Evolutionary conservation across 2,329 filamentous ascomycete genomes (phyloP).

Genomic region (Sporothrix luriei): DNA sequence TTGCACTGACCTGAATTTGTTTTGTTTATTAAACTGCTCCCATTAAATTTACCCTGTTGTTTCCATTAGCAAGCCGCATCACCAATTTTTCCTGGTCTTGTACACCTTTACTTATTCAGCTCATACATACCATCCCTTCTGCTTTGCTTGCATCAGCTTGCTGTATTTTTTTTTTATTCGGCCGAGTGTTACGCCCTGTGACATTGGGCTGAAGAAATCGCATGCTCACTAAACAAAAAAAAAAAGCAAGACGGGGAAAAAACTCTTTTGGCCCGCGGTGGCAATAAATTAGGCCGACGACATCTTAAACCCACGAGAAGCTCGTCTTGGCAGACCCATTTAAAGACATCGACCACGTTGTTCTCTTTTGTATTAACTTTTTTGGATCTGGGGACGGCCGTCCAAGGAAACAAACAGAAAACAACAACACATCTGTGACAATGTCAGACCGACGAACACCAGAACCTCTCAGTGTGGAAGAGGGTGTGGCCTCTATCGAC

Average conservation of each 20-base stretch:
- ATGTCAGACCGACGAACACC: conserved; percentile 24
- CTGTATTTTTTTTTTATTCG: neutral
- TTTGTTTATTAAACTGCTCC: conserved; percentile 17
- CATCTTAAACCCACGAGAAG: conserved; percentile 1
- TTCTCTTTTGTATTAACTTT: neutral
- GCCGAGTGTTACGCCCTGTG: conserved; percentile 15
- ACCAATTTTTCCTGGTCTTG: neutral
- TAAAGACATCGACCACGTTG: neutral
- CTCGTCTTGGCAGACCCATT: neutral
- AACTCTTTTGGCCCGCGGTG: neutral
- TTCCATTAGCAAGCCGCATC: conserved; percentile 22
- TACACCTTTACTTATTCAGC: neutral
- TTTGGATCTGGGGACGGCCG: neutral
- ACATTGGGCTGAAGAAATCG: conserved; percentile 19
- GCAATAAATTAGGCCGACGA: conserved; percentile 18
- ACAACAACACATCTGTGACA: neutral
- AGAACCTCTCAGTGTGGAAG: neutral
- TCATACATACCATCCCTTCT: neutral
- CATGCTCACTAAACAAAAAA: neutral
- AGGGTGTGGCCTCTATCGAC: conserved; percentile 10
- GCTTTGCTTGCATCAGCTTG: neutral
- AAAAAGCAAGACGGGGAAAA: neutral
- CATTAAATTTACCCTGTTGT: conserved; percentile 12
- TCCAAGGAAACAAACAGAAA: neutral
- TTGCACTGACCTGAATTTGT: conserved; percentile 14